Evolutionary conservation across 2,329 filamentous ascomycete species (phyloP), one percentile per base, ranked within the genome.

Genomic region (Mariannaea sp.): DNA sequence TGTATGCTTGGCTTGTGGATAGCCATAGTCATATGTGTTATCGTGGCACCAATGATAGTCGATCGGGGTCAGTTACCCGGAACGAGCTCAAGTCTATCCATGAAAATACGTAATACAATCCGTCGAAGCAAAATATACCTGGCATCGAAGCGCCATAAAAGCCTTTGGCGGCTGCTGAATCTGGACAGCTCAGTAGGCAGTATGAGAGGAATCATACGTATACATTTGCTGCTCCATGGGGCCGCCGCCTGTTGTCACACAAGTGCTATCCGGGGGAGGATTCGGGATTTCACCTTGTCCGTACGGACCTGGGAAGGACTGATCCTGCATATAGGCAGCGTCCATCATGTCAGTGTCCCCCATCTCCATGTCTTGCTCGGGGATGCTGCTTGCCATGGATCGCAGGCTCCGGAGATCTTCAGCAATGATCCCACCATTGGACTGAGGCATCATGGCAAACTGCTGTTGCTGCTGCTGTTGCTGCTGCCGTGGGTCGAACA

Each of bases 281-380:
- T 47, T 63, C 1, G 61, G 63, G 29, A 66, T 65, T 9, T 57
- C 58, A 13, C 58, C 58, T 6, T 60, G 38, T 8, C 57, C 64
- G 36, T 62, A 66, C 7, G 62, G 53, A 2, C 44, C 55, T 6
- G 64, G 59, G 26, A 65, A 66, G 45, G 38, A 43, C 2, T 53
- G 57, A 12, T 62, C 57, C 7, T 56, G 56, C 52, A 64, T 56
- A 20, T 63, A 69, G 4, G 61, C 43, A n/a, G 55, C 27, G 29
- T 70, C 67, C 52, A 71, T 65, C 64, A 71, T 69, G 6, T 67
- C 64, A 3, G 68, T 58, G 41, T 73, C 71, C 7, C 58, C 53
- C 71, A 73, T 73, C 24, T 71, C 66, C n/a, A 73, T 64, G 29
- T 73, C 70, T 17, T 64, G 57, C n/a, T 71, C 69, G 5, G 66